phyloP scores from a whole-genome alignment of 192 early-diverging fungal species.

The Entophlyctis luteolus region DNA sequence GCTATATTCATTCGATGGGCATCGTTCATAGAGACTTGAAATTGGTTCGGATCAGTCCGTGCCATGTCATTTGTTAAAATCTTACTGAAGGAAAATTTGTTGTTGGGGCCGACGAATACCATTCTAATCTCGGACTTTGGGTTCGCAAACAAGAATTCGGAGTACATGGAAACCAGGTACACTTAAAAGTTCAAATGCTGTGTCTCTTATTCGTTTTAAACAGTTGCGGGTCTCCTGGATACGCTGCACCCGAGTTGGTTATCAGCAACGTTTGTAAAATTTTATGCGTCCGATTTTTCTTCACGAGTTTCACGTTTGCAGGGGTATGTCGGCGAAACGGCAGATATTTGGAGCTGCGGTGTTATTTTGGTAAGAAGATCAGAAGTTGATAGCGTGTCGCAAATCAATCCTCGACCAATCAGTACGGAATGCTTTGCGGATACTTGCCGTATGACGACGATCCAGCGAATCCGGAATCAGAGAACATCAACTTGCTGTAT shows the following conservation, averaged over 20 bases:
- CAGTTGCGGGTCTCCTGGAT: conserved; percentile 44
- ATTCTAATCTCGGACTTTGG: conserved; percentile 50
- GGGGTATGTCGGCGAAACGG: conserved; percentile 83
- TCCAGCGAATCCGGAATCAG: conserved; percentile 54
- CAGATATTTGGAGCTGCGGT: conserved; percentile 95
- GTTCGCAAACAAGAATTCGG: conserved; percentile 60
- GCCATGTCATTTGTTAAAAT: too few species aligned
- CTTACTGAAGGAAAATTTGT: conserved; percentile 45
- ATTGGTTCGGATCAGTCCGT: too few species aligned
- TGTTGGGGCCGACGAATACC: conserved; percentile 34
- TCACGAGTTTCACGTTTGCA: too few species aligned
- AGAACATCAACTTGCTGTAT: conserved; percentile 60
- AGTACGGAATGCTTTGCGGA: conserved; percentile 62
- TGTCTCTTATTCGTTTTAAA: too few species aligned
- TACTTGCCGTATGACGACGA: conserved; percentile 63
- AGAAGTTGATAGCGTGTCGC: too few species aligned
- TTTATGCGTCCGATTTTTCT: too few species aligned
- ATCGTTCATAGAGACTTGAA: conserved; percentile 48
- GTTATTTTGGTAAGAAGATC: conserved; percentile 78
- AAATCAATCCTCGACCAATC: too few species aligned
- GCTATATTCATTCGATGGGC: conserved; percentile 38
- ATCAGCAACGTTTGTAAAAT: conserved; percentile 40
- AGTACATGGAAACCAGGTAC: conserved; percentile 74
- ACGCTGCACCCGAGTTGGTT: conserved; percentile 48
- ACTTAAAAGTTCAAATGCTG: too few species aligned